These are phyloP conservation scores for Marasmius tenuissimus DNA, from an alignment of 1,284 basidiomycete genomes.

Conservation along the genomic window DNA sequence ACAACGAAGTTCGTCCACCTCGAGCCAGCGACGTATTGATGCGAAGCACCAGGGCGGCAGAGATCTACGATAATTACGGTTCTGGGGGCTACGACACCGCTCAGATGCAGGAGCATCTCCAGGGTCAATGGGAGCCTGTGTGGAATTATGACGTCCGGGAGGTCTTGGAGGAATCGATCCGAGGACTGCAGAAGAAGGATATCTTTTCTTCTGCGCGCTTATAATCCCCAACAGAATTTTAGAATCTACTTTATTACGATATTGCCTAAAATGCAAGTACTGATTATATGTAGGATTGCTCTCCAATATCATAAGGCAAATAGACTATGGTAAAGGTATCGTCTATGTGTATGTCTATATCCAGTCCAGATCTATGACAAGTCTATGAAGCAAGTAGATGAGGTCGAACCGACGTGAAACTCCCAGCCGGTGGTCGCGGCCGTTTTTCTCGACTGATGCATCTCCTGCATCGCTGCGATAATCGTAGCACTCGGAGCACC, in stretches of 20 bases:
- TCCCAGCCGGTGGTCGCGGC: not conserved
- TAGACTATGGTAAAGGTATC: too few relatives aligned
- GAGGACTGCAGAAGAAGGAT: constrained; percentile 15
- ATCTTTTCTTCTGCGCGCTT: not conserved
- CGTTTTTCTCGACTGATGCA: not conserved
- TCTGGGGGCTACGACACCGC: constrained; percentile 23
- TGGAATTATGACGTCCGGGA: constrained; percentile 47
- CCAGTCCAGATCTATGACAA: not conserved
- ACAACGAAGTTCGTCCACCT: constrained; percentile 42
- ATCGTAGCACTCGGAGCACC: not conserved
- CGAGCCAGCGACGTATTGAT: constrained; percentile 47
- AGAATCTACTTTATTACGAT: too few relatives aligned
- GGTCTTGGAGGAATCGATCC: constrained; percentile 31
- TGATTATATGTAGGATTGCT: too few relatives aligned
- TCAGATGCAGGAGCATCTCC: constrained; percentile 31
- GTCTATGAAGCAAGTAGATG: not conserved
- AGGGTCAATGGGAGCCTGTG: constrained; percentile 43
- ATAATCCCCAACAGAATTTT: not conserved
- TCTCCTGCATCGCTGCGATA: not conserved
- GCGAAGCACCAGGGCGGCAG: constrained; percentile 37
- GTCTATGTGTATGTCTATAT: too few relatives aligned
- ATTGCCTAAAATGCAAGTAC: too few relatives aligned
- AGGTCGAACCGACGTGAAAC: not conserved
- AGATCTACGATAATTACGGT: constrained; percentile 39
- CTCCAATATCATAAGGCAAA: too few relatives aligned